Evolutionary conservation across 2,329 filamentous ascomycete genomes (phyloP).

Genomic region (Meredithiella fracta): DNA sequence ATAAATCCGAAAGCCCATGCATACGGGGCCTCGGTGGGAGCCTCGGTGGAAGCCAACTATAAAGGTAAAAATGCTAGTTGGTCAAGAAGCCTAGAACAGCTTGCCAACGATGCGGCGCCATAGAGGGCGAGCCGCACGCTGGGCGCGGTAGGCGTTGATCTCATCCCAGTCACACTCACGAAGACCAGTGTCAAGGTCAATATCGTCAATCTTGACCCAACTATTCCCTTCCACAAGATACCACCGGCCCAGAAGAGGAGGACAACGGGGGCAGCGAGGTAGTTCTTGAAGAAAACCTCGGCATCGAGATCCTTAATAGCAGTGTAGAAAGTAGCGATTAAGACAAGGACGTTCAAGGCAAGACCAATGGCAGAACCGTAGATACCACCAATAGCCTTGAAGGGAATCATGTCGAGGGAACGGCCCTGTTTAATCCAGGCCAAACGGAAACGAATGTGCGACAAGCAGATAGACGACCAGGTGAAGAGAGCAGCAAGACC

Average conservation of each 20-base stretch:
- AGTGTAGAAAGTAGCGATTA: slow-evolving; percentile 37
- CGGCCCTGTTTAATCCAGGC: slow-evolving; percentile 44
- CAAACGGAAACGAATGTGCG: slow-evolving; percentile 49
- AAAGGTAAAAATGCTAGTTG: background rate
- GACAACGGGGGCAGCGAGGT: slow-evolving; percentile 37
- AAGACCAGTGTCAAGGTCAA: slow-evolving; percentile 51
- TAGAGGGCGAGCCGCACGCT: slow-evolving; percentile 33
- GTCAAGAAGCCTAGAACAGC: slow-evolving; percentile 21
- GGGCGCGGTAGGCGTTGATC: slow-evolving; percentile 37
- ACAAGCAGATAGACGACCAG: slow-evolving; percentile 48
- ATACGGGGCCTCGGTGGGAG: too few species aligned
- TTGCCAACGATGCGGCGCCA: slow-evolving; percentile 30
- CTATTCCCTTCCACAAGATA: slow-evolving; percentile 48
- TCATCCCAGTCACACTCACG: slow-evolving; percentile 48
- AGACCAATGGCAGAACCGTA: slow-evolving; percentile 47
- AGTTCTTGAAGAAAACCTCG: slow-evolving; percentile 37
- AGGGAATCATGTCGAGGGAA: slow-evolving; percentile 48
- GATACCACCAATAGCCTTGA: slow-evolving; percentile 41
- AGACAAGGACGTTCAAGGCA: slow-evolving; percentile 34
- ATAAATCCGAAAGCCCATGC: too few species aligned
- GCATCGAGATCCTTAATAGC: slow-evolving; percentile 29
- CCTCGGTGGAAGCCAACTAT: background rate
- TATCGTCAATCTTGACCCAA: slow-evolving; percentile 41
- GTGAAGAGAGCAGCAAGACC: slow-evolving; percentile 47
- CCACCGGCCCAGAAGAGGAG: slow-evolving; percentile 37